Base-by-base conservation (phyloP, 495 filamentous ascomycete species). In the Lophiostoma macrostomum region DNA sequence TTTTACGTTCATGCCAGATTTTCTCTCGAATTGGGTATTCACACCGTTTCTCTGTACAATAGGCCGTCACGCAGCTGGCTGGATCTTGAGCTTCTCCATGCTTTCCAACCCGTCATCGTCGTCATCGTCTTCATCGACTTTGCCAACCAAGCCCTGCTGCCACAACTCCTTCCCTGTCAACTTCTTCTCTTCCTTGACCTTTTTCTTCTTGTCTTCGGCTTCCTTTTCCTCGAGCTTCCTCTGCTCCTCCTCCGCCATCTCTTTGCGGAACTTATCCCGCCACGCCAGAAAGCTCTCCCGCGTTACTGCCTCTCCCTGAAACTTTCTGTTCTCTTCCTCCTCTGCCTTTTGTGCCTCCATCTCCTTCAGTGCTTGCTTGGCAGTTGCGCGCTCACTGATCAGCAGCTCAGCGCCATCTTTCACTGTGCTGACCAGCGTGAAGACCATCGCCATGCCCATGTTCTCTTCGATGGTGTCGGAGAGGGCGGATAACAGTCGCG, bases 381-480 rank as follows among this genome's bases (percentile, higher is more conserved):
- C 82, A 5, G 75, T 79, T 40, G 81, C 76, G 19, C 94, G 82
- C 38, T 88, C 81, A 2, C 67, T 53, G 61, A 96, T 81, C 19
- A 99, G 74, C 46, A 79, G 74, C 72, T 99, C 93, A 4, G 88
- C 89, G 29, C 76, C 74, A 50, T 99, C 93, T 64, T 96, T 97
- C 46, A 99, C 70, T 2, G 87, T 81, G 31, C 83, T 86, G 25
- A 90, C 82, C 14, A 99, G 73, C 0, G 91, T 89, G 71, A 96
- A 99, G 0, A 99, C 77, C 93, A 99, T 99, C n/a, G 89, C 86
- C 82, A 95, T 96, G 25, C 93, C 93, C 29, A 97, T 67, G 53
- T 90, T 97, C 69, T 97, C 93, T 53, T 87, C 80, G 25, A 96
- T 84, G 0, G 82, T 83, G 2, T 79, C 74, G 34, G 81, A 65